Percentiles rank a stretch among this genome's conserved stretches.
Conservation (phyloP, 495 filamentous ascomycete species). For the Acidiella bohemica region DNA sequence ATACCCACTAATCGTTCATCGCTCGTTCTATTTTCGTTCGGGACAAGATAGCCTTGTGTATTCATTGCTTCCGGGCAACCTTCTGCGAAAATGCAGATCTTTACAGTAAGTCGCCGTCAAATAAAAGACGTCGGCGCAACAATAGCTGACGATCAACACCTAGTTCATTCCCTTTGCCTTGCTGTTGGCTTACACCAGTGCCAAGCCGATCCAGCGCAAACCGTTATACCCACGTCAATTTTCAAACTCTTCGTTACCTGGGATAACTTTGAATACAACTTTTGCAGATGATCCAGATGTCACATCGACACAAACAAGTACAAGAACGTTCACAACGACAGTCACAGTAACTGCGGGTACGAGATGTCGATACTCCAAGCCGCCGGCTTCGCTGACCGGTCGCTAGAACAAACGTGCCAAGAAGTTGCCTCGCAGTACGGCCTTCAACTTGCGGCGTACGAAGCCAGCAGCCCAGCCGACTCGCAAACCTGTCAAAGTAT, state of each 20-base stretch:
- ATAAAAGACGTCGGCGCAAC: too few relatives aligned
- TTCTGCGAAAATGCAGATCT: constrained; percentile 1
- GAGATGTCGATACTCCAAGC: not conserved
- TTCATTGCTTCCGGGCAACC: not conserved
- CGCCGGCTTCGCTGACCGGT: not conserved
- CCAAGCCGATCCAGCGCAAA: not conserved
- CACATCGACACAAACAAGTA: not conserved
- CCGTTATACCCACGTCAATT: constrained; percentile 1
- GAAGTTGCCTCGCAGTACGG: constrained; percentile 2
- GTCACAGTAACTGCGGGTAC: not conserved
- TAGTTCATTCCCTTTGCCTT: not conserved
- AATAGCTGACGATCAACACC: not conserved
- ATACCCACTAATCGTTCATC: too few relatives aligned
- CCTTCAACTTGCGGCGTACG: not conserved
- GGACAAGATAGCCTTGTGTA: constrained; percentile 4
- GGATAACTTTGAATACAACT: constrained; percentile 6
- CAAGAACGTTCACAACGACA: not conserved
- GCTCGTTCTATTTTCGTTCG: too few relatives aligned
- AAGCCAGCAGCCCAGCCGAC: not conserved
- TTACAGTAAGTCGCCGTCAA: constrained; percentile 1
- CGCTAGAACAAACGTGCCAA: not conserved
- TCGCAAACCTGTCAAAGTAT: not conserved
- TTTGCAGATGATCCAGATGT: not conserved
- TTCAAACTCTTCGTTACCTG: not conserved
- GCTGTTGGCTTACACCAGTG: not conserved